Conservation (phyloP, 192 early-diverging fungal genomes). For the Spizellomyces sp. region DNA sequence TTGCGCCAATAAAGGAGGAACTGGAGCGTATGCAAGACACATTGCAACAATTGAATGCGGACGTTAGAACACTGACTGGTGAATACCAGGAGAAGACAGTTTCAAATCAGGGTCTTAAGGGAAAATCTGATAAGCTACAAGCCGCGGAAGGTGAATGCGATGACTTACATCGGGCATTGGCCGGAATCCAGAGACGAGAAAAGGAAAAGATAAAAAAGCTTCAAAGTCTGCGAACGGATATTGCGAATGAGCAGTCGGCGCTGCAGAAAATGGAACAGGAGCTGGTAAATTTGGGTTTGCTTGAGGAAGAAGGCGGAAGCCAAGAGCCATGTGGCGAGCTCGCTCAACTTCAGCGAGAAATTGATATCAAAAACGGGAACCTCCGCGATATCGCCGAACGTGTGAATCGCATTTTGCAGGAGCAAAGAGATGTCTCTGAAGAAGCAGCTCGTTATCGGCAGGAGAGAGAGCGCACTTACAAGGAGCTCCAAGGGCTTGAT, state of each 20-base stretch:
- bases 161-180: slow-evolving; percentile 6
- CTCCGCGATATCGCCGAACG: slow-evolving; percentile 21
- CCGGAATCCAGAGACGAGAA: slow-evolving; percentile 8
- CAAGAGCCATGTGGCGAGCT: slow-evolving; percentile 31
- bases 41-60: slow-evolving; percentile 1
- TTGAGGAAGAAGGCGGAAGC: slow-evolving; percentile 25
- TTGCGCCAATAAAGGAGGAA: slow-evolving; percentile 45
- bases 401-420: slow-evolving; percentile 20
- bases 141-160: slow-evolving; percentile 16
- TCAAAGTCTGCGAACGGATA: slow-evolving; percentile 35
- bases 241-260: slow-evolving; percentile 44
- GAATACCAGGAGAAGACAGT: slow-evolving; percentile 6
- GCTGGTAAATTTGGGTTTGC: slow-evolving; percentile 42
- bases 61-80: slow-evolving; percentile 3
- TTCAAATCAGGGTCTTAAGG: slow-evolving; percentile 8
- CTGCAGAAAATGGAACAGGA: slow-evolving; percentile 46
- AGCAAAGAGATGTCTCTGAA: slow-evolving; percentile 23
- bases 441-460: slow-evolving; percentile 14
- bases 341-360: slow-evolving; percentile 21
- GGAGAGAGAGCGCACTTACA: slow-evolving; percentile 25
- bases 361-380: slow-evolving; percentile 29
- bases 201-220: slow-evolving; percentile 33
- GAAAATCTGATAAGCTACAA: slow-evolving; percentile 16
- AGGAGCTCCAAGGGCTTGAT: slow-evolving; percentile 42
- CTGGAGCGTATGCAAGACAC: slow-evolving; percentile 38